Evolutionary conservation across 768 basidiomycete genomes (phyloP).

Genomic region (Strobilomyces echinocephalus): DNA sequence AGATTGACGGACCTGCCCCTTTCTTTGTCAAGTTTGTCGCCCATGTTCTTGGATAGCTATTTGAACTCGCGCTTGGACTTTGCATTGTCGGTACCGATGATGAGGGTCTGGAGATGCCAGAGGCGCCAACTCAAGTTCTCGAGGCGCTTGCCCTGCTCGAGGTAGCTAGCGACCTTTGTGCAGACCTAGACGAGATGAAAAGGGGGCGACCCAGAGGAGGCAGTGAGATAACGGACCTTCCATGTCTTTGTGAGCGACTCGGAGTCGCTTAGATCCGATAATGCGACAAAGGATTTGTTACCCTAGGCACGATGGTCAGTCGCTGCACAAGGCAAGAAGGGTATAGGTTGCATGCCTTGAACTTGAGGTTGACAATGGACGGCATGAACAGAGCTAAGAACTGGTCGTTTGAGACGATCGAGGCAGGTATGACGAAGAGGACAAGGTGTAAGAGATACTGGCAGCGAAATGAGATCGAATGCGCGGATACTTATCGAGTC

Average conservation of each 20-base stretch:
- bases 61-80: conserved; percentile 85
- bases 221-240: conserved; percentile 52
- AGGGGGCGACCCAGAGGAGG: not conserved
- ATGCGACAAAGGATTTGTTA: conserved; percentile 93
- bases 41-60: conserved; percentile 83
- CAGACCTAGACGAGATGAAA: conserved; percentile 52
- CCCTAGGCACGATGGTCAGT: conserved; percentile 44
- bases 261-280: conserved; percentile 80
- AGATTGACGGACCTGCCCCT: conserved; percentile 68
- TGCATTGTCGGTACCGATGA: conserved; percentile 87
- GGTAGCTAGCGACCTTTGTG: conserved; percentile 85
- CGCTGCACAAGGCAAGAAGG: not conserved
- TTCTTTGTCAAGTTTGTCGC: conserved; percentile 90
- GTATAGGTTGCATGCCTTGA: conserved; percentile 48
- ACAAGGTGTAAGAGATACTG: conserved; percentile 26
- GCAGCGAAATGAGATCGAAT: conserved; percentile 13
- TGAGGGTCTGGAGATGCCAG: conserved; percentile 89
- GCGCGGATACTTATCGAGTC: conserved; percentile 8
- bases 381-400: conserved; percentile 45
- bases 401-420: conserved; percentile 11
- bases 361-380: conserved; percentile 82
- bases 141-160: conserved; percentile 86
- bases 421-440: conserved; percentile 6
- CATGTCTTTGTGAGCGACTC: conserved; percentile 87
- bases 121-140: conserved; percentile 91